Conservation (phyloP, 179 eudicot species). For the Heliamphora pulchella region DNA sequence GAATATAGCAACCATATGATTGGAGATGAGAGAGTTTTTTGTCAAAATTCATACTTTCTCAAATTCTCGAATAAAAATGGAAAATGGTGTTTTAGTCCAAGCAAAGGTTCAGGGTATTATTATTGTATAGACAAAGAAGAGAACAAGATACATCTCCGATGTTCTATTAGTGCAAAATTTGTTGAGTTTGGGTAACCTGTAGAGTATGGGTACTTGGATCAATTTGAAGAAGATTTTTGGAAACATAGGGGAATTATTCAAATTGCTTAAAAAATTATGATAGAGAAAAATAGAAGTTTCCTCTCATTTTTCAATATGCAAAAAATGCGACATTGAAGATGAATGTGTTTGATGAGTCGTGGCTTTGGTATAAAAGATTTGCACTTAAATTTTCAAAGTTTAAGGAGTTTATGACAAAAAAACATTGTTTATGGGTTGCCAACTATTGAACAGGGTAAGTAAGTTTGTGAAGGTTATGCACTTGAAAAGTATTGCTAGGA, state of each 20-base stretch:
- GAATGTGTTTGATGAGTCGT: not conserved
- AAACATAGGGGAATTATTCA: not conserved
- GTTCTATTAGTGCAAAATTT: slow-evolving; percentile 10
- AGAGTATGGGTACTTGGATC: too few relatives aligned
- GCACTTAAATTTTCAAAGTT: not conserved
- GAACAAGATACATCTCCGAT: slow-evolving; percentile 7
- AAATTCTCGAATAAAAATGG: not conserved
- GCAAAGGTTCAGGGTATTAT: slow-evolving; percentile 3
- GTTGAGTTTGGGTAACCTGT: too few relatives aligned
- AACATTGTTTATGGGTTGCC: slow-evolving; percentile 6
- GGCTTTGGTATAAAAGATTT: slow-evolving; percentile 12
- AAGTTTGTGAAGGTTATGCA: slow-evolving; percentile 8
- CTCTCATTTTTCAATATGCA: not conserved
- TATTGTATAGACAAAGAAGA: slow-evolving; percentile 14
- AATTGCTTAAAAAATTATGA: not conserved
- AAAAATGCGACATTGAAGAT: not conserved
- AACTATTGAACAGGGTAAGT: not conserved
- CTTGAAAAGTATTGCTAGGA: slow-evolving; percentile 4
- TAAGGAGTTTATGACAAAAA: not conserved
- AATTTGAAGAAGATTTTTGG: too few relatives aligned
- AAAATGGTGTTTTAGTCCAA: slow-evolving; percentile 5
- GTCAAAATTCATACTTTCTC: not conserved
- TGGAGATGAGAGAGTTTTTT: not conserved
- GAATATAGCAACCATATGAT: too few relatives aligned
- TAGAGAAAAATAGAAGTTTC: slow-evolving; percentile 9